A percentile compares a stretch with the other conserved stretches of the same genome.
Conservation (phyloP, 805 yeast genomes). For the Isabelozyma pseudorhagii region DNA sequence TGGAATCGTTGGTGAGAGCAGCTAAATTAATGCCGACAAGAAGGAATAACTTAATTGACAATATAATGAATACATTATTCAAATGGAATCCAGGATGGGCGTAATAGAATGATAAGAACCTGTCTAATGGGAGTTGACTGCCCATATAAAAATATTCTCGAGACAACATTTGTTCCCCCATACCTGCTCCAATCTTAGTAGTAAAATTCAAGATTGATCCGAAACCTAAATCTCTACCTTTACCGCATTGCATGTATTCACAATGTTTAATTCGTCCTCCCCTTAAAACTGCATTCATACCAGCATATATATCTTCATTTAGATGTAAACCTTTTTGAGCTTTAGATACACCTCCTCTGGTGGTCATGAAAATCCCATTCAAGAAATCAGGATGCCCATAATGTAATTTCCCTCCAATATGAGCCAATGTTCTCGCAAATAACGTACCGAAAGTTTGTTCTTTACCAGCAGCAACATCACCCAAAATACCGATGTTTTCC, state of each 20-base stretch:
- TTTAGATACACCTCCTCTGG: conserved; percentile 86
- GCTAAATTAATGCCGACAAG: conserved; percentile 68
- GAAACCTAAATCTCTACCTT: conserved; percentile 86
- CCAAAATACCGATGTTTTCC: conserved; percentile 79
- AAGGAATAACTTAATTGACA: conserved; percentile 71
- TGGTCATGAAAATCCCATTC: conserved; percentile 71
- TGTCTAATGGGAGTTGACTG: conserved; percentile 74
- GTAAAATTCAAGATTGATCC: conserved; percentile 84
- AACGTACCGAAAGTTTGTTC: conserved; percentile 87
- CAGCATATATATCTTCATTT: conserved; percentile 87
- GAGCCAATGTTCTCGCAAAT: conserved; percentile 79
- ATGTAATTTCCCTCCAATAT: conserved; percentile 82
- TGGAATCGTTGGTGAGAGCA: conserved; percentile 69
- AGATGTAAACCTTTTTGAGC: conserved; percentile 84
- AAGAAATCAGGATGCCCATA: conserved; percentile 89
- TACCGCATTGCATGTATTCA: conserved; percentile 87
- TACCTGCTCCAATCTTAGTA: conserved; percentile 87
- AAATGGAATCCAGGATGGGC: conserved; percentile 88
- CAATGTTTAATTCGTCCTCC: conserved; percentile 88
- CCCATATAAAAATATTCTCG: conserved; percentile 82
- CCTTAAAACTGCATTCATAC: conserved; percentile 77
- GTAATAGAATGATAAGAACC: conserved; percentile 78
- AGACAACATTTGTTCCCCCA: conserved; percentile 87
- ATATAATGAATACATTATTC: conserved; percentile 73
- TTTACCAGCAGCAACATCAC: conserved; percentile 89